Evolutionary conservation across 306 rosid species (phyloP).

Genomic region (Bauhinia variegata): DNA sequence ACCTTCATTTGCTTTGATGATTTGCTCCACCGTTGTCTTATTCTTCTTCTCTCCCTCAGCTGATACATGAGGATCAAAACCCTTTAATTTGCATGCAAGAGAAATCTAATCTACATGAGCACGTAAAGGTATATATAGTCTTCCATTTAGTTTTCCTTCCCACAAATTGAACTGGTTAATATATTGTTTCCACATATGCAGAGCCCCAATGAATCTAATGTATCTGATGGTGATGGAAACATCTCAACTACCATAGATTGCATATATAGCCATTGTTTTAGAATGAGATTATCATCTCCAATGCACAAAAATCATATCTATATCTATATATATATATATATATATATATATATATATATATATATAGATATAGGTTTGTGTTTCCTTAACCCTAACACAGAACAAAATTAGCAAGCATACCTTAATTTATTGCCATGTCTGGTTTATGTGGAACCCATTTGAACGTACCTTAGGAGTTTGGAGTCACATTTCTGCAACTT

Average conservation of each 20-base stretch:
- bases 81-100: slow-evolving; percentile 11
- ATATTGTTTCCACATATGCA: not conserved
- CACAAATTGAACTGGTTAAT: not conserved
- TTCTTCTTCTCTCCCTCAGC: too few species aligned
- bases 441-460: slow-evolving; percentile 46
- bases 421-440: not conserved
- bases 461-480: slow-evolving; percentile 36
- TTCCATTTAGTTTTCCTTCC: not conserved
- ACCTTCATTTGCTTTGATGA: slow-evolving; percentile 5
- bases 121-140: not conserved
- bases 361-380: too few species aligned
- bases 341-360: too few species aligned
- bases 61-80: not conserved
- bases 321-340: not conserved
- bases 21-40: not conserved
- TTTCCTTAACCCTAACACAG: too few species aligned
- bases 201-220: not conserved
- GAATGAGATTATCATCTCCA: not conserved
- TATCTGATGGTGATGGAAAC: slow-evolving; percentile 38
- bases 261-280: too few species aligned
- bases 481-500: slow-evolving; percentile 40
- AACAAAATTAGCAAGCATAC: slow-evolving; percentile 9
- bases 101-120: not conserved
- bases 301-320: too few species aligned
- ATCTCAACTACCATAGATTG: slow-evolving; percentile 18